Evolutionary conservation across 2,329 filamentous ascomycete species (phyloP).

Genomic region (Capronia americana): DNA sequence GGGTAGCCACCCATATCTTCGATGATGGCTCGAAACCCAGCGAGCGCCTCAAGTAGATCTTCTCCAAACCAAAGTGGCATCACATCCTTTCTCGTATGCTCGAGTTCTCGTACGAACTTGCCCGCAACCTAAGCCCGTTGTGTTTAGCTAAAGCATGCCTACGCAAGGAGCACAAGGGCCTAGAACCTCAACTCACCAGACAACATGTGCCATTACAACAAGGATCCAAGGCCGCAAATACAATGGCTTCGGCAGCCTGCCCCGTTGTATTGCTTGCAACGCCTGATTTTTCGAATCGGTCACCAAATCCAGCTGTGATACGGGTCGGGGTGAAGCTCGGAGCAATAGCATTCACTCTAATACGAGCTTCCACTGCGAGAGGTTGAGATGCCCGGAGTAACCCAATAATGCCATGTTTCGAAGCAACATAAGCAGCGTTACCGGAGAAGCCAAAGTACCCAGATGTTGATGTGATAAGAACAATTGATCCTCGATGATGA

Average conservation of each 20-base stretch:
- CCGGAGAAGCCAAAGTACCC: constrained; percentile 54
- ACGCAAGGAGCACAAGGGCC: neutral
- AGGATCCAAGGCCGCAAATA: constrained; percentile 47
- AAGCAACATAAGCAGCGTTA: constrained; percentile 52
- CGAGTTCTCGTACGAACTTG: constrained; percentile 38
- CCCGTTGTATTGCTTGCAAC: constrained; percentile 52
- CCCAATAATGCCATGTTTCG: constrained; percentile 53
- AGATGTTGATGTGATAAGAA: constrained; percentile 52
- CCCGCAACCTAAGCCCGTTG: constrained; percentile 13
- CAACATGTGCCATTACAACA: constrained; percentile 41
- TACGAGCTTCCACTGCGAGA: constrained; percentile 44
- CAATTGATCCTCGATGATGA: constrained; percentile 44
- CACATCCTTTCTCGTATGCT: constrained; percentile 27
- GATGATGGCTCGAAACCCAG: constrained; percentile 16
- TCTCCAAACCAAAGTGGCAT: constrained; percentile 37
- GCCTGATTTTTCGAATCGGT: constrained; percentile 48
- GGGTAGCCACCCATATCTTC: constrained; percentile 20
- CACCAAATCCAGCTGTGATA: constrained; percentile 50
- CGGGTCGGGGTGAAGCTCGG: constrained; percentile 58
- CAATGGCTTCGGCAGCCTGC: constrained; percentile 51
- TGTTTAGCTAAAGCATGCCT: neutral
- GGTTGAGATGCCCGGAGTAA: constrained; percentile 47
- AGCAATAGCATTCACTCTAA: constrained; percentile 51
- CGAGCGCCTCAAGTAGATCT: constrained; percentile 26
- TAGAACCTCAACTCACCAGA: constrained; percentile 37